Conservation (phyloP, 371 early-diverging fungal species). For the Lichtheimia hyalospora region DNA sequence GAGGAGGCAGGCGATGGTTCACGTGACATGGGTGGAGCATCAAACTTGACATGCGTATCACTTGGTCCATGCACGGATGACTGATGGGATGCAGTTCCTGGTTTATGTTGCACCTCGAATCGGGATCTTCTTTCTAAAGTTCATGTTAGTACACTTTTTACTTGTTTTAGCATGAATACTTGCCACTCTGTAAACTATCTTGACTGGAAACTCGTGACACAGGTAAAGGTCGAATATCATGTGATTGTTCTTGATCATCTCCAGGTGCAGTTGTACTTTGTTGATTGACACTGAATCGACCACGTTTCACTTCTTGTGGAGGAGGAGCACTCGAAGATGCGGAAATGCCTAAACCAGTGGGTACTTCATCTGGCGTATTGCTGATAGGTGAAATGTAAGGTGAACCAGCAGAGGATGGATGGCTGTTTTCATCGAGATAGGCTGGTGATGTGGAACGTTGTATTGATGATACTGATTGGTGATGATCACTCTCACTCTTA, state of each 20-base stretch:
- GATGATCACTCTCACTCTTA: constrained; percentile 6
- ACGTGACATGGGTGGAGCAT: constrained; percentile 23
- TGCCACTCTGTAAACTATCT: constrained; percentile 14
- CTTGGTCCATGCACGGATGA: not conserved
- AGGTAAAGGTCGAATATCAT: constrained; percentile 11
- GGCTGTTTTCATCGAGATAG: constrained; percentile 1
- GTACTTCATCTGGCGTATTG: constrained; percentile 6
- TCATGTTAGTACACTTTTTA: not conserved
- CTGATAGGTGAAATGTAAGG: constrained; percentile 12
- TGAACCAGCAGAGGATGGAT: not conserved
- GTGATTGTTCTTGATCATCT: constrained; percentile 3
- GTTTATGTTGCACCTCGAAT: constrained; percentile 16
- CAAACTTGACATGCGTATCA: constrained; percentile 7
- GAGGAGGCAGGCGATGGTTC: constrained; percentile 31
- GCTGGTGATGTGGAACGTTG: constrained; percentile 7
- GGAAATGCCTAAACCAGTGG: constrained; percentile 10
- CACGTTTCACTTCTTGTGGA: constrained; percentile 54
- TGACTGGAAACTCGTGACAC: constrained; percentile 16
- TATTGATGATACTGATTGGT: not conserved
- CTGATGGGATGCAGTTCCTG: not conserved
- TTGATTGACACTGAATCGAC: constrained; percentile 65
- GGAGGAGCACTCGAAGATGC: not conserved
- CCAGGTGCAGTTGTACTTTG: constrained; percentile 4
- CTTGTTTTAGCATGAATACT: not conserved
- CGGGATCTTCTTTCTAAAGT: constrained; percentile 18